Conservation (phyloP, 805 yeast genomes). For the Alloascoidea hylecoeti region DNA sequence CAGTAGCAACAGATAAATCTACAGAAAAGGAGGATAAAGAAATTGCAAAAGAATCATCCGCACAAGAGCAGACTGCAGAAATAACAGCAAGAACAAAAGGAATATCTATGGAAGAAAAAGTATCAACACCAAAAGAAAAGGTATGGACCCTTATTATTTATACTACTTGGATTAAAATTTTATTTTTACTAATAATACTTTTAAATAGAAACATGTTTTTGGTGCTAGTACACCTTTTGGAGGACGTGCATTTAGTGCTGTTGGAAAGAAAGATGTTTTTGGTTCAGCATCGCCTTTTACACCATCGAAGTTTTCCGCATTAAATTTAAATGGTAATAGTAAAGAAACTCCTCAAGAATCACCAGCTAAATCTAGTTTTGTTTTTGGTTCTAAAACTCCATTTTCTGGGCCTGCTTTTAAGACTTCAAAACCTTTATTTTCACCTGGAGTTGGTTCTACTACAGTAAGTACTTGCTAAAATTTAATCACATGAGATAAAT, state of each 20-base stretch:
- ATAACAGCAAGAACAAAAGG: not conserved
- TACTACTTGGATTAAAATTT: not conserved
- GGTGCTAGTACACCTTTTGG: conserved; percentile 41
- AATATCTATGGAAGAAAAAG: conserved; percentile 2
- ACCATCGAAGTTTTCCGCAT: conserved; percentile 9
- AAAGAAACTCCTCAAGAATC: conserved; percentile 4
- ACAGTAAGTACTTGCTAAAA: too few species aligned
- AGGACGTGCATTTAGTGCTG: conserved; percentile 15
- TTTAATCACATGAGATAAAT: too few species aligned
- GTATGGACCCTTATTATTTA: conserved; percentile 12
- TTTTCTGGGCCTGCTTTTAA: conserved; percentile 18
- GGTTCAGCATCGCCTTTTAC: conserved; percentile 26
- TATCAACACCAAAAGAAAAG: conserved; percentile 5
- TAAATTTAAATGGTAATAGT: conserved; percentile 6
- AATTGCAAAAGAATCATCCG: not conserved
- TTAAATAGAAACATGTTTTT: conserved; percentile 29
- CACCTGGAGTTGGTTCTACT: too few species aligned
- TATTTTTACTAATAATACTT: not conserved
- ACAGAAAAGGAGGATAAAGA: conserved; percentile 4
- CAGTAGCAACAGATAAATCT: too few species aligned
- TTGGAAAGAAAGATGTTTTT: conserved; percentile 18
- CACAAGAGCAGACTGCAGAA: not conserved
- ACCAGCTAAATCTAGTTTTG: conserved; percentile 11
- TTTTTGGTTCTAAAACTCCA: conserved; percentile 30
- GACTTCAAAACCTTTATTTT: too few species aligned